A percentile compares a stretch with the other conserved stretches of the same genome.
Conservation (phyloP, 23 red algal species). For the Gracilaria caudata region DNA sequence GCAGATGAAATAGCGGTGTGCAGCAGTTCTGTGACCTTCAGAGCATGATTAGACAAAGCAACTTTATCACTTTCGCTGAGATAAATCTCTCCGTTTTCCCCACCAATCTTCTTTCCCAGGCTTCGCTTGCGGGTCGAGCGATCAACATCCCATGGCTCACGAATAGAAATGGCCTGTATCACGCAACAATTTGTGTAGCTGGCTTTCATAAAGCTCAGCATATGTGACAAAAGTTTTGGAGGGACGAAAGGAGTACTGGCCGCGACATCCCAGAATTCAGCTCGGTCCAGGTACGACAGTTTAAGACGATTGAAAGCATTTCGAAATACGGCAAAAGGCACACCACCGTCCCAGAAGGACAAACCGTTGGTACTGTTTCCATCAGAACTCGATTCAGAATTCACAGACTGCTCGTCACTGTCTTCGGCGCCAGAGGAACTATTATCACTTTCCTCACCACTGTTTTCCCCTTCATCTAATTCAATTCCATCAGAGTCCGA, state of each 20-base stretch:
- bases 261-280: constrained; percentile 46
- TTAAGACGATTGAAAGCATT: constrained; percentile 31
- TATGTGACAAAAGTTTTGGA: constrained; percentile 21
- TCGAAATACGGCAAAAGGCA: constrained; percentile 52
- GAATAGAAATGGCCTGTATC: neutral
- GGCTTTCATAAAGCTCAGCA: constrained; percentile 16
- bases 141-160: constrained; percentile 49
- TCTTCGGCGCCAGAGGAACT: neutral
- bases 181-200: neutral
- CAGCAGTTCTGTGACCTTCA: neutral
- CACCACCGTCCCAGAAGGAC: constrained; percentile 68
- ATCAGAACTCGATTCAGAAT: neutral
- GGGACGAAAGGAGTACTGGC: constrained; percentile 58
- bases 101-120: constrained; percentile 11
- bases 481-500: neutral
- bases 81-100: constrained; percentile 21
- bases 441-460: constrained; percentile 5
- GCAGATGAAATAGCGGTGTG: neutral
- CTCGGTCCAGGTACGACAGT: constrained; percentile 6
- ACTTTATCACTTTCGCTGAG: neutral
- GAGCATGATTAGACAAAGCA: neutral
- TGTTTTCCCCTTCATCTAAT: neutral
- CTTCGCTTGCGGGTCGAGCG: constrained; percentile 26
- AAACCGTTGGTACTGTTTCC: neutral
- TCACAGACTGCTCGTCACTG: neutral